These are phyloP conservation scores for Grifola frondosa DNA, from an alignment of 1,284 basidiomycete genomes.

Conservation along the genomic window DNA sequence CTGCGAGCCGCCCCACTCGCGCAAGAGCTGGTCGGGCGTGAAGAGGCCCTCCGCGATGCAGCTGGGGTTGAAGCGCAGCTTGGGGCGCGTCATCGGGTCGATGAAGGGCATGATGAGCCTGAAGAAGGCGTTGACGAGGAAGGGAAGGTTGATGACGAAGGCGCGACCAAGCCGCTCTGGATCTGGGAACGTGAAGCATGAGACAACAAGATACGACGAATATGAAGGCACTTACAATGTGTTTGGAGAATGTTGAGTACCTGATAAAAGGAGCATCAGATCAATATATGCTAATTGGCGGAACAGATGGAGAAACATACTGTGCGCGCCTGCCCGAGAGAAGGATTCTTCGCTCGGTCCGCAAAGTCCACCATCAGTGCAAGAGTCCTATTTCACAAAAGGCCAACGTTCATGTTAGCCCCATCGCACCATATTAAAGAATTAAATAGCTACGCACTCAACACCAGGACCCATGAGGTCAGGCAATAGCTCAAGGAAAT, in stretches of 20 bases:
- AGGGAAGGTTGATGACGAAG: constrained; percentile 83
- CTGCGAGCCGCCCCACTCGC: constrained; percentile 62
- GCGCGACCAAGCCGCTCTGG: constrained; percentile 90
- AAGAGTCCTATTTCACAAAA: constrained; percentile 46
- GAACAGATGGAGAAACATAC: constrained; percentile 21
- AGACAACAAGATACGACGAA: not conserved
- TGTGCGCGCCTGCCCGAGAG: constrained; percentile 59
- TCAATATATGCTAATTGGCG: not conserved
- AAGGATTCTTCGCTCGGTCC: constrained; percentile 76
- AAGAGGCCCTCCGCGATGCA: constrained; percentile 62
- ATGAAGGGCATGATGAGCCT: constrained; percentile 81
- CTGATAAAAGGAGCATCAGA: constrained; percentile 6
- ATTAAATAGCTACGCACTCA: constrained; percentile 71
- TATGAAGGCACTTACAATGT: constrained; percentile 59
- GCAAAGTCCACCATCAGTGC: constrained; percentile 83
- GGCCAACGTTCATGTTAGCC: not conserved
- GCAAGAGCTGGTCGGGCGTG: constrained; percentile 54
- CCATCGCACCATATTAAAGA: too few species aligned
- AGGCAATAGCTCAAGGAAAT: constrained; percentile 68
- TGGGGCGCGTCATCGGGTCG: constrained; percentile 71
- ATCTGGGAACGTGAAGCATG: constrained; percentile 49
- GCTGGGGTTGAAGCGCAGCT: constrained; percentile 60
- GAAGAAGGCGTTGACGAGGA: constrained; percentile 79
- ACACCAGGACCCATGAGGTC: constrained; percentile 76
- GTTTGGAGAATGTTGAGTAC: constrained; percentile 82